Evolutionary conservation across 495 filamentous ascomycete species (phyloP).

Genomic region (Xylaria scruposa): DNA sequence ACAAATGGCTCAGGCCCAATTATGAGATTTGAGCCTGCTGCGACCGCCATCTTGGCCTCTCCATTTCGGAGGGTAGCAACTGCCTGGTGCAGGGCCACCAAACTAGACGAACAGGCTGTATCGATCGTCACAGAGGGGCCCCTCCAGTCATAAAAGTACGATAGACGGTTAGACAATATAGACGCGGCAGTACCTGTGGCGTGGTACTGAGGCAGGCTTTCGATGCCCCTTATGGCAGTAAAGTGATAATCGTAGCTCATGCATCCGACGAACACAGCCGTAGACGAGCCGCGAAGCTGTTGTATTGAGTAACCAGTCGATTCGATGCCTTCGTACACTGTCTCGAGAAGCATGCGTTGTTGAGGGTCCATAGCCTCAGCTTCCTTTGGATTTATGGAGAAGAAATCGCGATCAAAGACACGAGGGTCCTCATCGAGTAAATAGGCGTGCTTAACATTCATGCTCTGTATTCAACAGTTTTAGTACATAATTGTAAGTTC

Average conservation of each 20-base stretch:
- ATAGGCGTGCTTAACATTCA: constrained; percentile 45
- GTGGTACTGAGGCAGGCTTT: background rate
- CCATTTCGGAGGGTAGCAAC: constrained; percentile 48
- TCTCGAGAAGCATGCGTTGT: constrained; percentile 59
- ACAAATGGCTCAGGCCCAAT: constrained; percentile 47
- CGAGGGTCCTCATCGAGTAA: constrained; percentile 56
- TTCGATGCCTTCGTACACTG: constrained; percentile 53
- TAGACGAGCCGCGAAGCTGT: background rate
- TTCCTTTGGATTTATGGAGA: constrained; percentile 58
- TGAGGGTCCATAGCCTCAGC: constrained; percentile 62
- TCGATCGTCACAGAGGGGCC: constrained; percentile 48
- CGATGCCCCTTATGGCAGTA: background rate
- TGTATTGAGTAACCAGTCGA: background rate
- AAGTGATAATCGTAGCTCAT: background rate
- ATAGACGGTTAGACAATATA: background rate
- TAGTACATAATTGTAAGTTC: too few species aligned
- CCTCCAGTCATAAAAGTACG: constrained; percentile 34
- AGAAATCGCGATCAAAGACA: constrained; percentile 63
- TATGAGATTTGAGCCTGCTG: constrained; percentile 46
- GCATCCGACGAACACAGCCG: background rate
- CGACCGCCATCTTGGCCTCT: constrained; percentile 48
- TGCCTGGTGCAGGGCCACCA: constrained; percentile 47
- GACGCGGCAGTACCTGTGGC: background rate
- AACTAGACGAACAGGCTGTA: constrained; percentile 53
- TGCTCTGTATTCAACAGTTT: constrained; percentile 28